Evolutionary conservation across 371 early-diverging fungal genomes (phyloP), one percentile per base, ranked within the genome.

Genomic region (Spraguea lophii): DNA sequence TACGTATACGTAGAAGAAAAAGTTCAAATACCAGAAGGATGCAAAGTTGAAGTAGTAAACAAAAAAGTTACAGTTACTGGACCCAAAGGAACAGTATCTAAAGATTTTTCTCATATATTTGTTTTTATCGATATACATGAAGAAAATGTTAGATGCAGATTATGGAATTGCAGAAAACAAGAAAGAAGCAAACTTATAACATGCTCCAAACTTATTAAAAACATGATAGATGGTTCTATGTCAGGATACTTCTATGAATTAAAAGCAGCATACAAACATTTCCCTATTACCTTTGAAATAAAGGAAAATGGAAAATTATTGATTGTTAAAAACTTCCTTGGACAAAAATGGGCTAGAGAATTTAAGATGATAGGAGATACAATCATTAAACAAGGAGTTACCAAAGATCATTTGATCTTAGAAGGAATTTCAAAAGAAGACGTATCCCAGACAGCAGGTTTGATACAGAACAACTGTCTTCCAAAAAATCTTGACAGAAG

Each of bases 181-280:
- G 90, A 92, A 75, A 75, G 83, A 63, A 88, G 88, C 50, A 83
- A 87, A 76, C 82, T 94, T 73, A 90, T 88, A 66, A 94, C 95
- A 46, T 81, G 89, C 62, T 80, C 84, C 70, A 83, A 89, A 57
- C 78, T 86, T 73, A 82, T 94, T 68, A 76, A 79, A 74, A 98
- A 94, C 81, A 78, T 89, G 81, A 85, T 93, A 73, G 80, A 74
- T 56, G 99, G 95, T 75, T 93, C 90, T 62, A 91, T 90, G 71
- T 84, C 84, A 76, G 99, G 95, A 51, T 94, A 81, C 82, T 77
- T 82, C 74, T 98, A 94, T 83, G 88, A 86, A 79, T 80, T 94
- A 84, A 90, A 92, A 65, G 88, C 84, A 65, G 94, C 89, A 47
- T 91, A 91, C 66, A 91, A 92, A 57, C 99, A 98, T 76, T 98